Conservation (phyloP, 805 yeast genomes). For the Wickerhamia fluorescens region DNA sequence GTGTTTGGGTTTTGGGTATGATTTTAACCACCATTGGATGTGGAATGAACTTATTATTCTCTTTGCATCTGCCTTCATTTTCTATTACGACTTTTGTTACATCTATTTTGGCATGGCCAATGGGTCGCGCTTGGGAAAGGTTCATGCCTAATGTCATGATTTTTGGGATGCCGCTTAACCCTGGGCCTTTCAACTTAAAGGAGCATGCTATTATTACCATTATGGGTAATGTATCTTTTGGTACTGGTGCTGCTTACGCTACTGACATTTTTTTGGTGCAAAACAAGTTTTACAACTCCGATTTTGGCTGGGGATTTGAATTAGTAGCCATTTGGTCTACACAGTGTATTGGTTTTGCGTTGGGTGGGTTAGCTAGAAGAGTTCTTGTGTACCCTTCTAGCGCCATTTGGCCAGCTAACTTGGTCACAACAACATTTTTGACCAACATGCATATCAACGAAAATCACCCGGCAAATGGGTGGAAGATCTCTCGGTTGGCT, state of each 20-base stretch:
- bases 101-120: constrained; percentile 54
- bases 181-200: constrained; percentile 55
- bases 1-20: constrained; percentile 48
- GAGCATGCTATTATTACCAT: constrained; percentile 54
- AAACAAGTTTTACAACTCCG: constrained; percentile 39
- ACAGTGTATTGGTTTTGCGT: constrained; percentile 60
- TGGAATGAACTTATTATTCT: constrained; percentile 53
- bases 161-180: constrained; percentile 38
- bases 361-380: constrained; percentile 57
- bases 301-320: constrained; percentile 48
- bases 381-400: constrained; percentile 56
- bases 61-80: constrained; percentile 49
- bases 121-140: constrained; percentile 46
- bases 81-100: constrained; percentile 45
- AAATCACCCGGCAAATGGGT: constrained; percentile 50
- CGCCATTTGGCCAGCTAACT: constrained; percentile 66
- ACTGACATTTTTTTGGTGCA: constrained; percentile 51
- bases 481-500: constrained; percentile 42
- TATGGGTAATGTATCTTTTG: constrained; percentile 41
- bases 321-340: constrained; percentile 47
- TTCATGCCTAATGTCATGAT: constrained; percentile 28
- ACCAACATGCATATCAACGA: constrained; percentile 45
- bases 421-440: constrained; percentile 52
- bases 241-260: constrained; percentile 45
- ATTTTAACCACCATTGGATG: constrained; percentile 49